Percentiles rank a stretch among this genome's conserved stretches.
phyloP scores from a whole-genome alignment of 768 basidiomycete genomes.

The Pleurotus citrinopileatus region DNA sequence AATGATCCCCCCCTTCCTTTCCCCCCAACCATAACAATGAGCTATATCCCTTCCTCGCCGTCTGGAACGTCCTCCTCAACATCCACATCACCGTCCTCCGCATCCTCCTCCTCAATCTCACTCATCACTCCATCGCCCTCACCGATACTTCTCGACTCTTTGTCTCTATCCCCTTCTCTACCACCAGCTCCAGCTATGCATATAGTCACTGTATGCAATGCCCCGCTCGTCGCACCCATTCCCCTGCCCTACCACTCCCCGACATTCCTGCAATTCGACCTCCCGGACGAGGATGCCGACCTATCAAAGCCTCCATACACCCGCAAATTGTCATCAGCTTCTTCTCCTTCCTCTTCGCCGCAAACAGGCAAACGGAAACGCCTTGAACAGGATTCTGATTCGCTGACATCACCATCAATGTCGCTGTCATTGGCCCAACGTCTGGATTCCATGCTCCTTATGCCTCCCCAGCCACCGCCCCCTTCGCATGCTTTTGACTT shows the following conservation, averaged over 20 bases:
- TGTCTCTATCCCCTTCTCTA: constrained; percentile 16
- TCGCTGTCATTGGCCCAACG: constrained; percentile 14
- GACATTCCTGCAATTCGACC: constrained; percentile 64
- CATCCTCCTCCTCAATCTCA: constrained; percentile 16
- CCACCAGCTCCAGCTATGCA: constrained; percentile 27
- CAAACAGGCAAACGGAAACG: constrained; percentile 49
- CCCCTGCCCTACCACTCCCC: constrained; percentile 71
- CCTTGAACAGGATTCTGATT: constrained; percentile 16
- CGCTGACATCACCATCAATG: constrained; percentile 16
- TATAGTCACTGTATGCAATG: constrained; percentile 50
- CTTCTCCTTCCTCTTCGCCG: constrained; percentile 11
- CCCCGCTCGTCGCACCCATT: constrained; percentile 65
- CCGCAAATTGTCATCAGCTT: not conserved
- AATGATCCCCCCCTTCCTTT: constrained; percentile 15
- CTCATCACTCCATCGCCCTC: constrained; percentile 12
- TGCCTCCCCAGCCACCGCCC: not conserved
- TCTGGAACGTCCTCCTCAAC: constrained; percentile 18
- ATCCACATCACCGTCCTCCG: constrained; percentile 17
- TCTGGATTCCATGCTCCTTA: constrained; percentile 12
- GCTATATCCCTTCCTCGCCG: constrained; percentile 16
- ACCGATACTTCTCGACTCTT: constrained; percentile 17
- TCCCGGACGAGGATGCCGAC: constrained; percentile 67
- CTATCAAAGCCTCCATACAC: constrained; percentile 69
- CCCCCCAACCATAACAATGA: constrained; percentile 20
- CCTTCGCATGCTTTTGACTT: not conserved